Evolutionary conservation across 306 rosid species (phyloP), one percentile per base, ranked within the genome.

Genomic region (Geum urbanum): DNA sequence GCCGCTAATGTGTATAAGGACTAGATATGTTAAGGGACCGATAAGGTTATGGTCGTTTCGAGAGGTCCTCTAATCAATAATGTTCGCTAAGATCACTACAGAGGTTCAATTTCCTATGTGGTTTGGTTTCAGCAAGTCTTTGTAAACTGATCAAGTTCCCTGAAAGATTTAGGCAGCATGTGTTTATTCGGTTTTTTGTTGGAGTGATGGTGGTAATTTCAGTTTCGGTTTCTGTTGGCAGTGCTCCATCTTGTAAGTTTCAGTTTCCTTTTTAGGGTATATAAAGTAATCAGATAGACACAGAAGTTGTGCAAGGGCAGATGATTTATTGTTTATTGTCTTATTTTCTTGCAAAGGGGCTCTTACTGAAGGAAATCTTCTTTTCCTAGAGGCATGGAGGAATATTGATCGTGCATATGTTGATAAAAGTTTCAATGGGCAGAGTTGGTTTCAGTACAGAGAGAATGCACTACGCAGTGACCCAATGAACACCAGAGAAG

Each of bases 331-430:
- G 60, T 55, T 52, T 20, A 66, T 66, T 35, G 75, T 46, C 18
- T 49, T 45, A 74, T 45, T 13, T 39, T 11, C 16, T 56, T 72
- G 39, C 70, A 11, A 64, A 90, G 97, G 76, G 84, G 95, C 94
- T 18, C 78, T 90, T 39, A 82, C 95, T 9, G 98, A 90, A 78
- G 96, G 90, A 84, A 94, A 90, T 84, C 90, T 90, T 27, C 83
- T 94, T 71, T 94, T 94, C 86, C 71, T 94, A 69, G 98, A 94
- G 89, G 98, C 98, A 0, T 94, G 98, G 98, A 86, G 91, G 79
- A 84, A 87, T 62, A 94, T 90, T 79, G 98, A 94, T 71, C 84
- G 97, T 58, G 97, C 98, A 32, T 94, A 94, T 81, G 79, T 94
- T 22, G 98, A 90, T 82, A 94, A 94, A 82, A 79, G 74, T 72